Percentiles rank a stretch among this genome's conserved stretches.
These are phyloP conservation scores for Cordyceps cicadae DNA, from an alignment of 2,329 filamentous ascomycete genomes.

Conservation along the genomic window DNA sequence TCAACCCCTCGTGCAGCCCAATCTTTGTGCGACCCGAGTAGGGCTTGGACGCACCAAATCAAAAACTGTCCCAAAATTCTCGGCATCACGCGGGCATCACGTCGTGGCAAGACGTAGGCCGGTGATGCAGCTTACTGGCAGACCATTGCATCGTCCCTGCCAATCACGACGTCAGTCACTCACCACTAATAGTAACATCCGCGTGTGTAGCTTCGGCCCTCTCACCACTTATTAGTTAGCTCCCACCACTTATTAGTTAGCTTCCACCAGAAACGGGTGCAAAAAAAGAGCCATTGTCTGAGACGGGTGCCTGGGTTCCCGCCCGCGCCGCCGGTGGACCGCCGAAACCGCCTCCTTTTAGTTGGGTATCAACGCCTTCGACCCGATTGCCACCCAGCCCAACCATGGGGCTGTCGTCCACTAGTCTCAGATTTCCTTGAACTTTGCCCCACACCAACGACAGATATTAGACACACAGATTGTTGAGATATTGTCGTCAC, in stretches of 20 bases:
- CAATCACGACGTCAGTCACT: background rate
- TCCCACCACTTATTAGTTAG: background rate
- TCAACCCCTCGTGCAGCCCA: background rate
- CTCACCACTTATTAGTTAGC: background rate
- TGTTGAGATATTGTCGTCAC: background rate
- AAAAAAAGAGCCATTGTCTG: conserved; percentile 4
- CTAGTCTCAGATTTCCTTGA: background rate
- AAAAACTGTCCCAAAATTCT: background rate
- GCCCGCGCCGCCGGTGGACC: conserved; percentile 8
- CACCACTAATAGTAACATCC: background rate
- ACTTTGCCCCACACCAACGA: background rate
- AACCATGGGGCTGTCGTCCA: background rate
- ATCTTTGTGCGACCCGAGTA: background rate
- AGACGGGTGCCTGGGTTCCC: conserved; percentile 8
- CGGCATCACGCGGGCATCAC: background rate
- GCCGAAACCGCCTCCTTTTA: background rate
- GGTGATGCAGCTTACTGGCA: background rate
- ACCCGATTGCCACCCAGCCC: conserved; percentile 11
- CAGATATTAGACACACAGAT: background rate
- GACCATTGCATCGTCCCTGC: background rate
- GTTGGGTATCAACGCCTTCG: conserved; percentile 11
- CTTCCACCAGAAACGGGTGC: background rate
- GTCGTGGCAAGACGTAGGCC: background rate
- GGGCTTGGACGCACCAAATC: background rate
- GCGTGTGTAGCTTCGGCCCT: background rate